These are phyloP conservation scores for Helicocarpus griseus DNA, from an alignment of 2,329 filamentous ascomycete genomes.

Conservation along the genomic window DNA sequence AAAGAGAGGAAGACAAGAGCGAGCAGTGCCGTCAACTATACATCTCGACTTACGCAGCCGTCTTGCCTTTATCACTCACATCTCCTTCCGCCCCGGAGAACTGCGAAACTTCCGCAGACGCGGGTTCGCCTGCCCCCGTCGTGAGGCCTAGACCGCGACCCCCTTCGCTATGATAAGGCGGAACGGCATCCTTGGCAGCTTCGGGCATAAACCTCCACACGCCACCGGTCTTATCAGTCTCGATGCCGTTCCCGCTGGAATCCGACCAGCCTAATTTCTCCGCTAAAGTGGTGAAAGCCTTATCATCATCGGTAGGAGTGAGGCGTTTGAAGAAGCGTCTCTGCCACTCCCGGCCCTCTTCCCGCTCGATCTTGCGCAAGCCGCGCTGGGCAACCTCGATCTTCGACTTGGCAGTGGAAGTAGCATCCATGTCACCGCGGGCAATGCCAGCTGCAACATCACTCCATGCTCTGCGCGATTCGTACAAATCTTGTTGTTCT, in stretches of 20 bases:
- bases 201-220: constrained; percentile 58
- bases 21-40: background rate
- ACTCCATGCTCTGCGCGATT: constrained; percentile 79
- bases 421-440: constrained; percentile 73
- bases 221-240: constrained; percentile 57
- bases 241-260: constrained; percentile 35
- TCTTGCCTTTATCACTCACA: background rate
- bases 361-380: constrained; percentile 62
- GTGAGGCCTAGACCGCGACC: constrained; percentile 33
- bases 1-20: background rate
- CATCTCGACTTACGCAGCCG: background rate
- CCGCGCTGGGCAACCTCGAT: constrained; percentile 84
- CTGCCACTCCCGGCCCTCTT: constrained; percentile 69
- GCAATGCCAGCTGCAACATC: constrained; percentile 75
- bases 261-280: constrained; percentile 28
- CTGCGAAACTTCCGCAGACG: background rate
- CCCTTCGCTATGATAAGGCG: constrained; percentile 34
- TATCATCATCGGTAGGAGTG: constrained; percentile 23
- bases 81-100: background rate
- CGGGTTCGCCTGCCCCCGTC: constrained; percentile 6
- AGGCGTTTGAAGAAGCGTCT: constrained; percentile 64
- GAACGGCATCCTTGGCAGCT: constrained; percentile 37
- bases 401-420: constrained; percentile 68
- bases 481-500: constrained; percentile 73
- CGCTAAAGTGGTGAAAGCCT: constrained; percentile 35